Percentiles rank a stretch among this genome's conserved stretches.
These are phyloP conservation scores for Primulina huaijiensis DNA, from an alignment of 257 asterid genomes.

Conservation along the genomic window DNA sequence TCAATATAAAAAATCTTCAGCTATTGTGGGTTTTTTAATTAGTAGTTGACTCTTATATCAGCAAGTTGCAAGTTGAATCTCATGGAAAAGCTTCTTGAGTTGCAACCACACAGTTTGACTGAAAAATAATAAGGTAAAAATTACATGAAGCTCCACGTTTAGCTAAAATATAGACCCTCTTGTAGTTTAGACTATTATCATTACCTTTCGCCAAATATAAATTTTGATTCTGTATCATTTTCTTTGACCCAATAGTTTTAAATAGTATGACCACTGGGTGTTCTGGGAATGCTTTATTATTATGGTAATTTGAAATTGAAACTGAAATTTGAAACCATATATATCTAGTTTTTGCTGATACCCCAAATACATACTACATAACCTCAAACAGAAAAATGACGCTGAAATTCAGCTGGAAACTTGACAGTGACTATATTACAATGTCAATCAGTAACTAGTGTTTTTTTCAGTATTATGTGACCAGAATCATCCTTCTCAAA, in stretches of 20 bases:
- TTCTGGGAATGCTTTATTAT: no score
- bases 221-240: no score
- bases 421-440: background rate
- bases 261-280: no score
- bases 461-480: slow-evolving; percentile 44
- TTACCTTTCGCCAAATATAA: background rate
- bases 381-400: background rate
- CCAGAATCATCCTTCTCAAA: slow-evolving; percentile 71
- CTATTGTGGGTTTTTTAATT: no score
- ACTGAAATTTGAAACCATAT: background rate
- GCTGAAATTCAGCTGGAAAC: background rate
- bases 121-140: background rate
- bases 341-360: background rate
- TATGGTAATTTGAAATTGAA: background rate
- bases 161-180: background rate
- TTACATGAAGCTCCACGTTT: background rate
- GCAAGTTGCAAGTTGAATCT: slow-evolving; percentile 15
- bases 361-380: background rate
- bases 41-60: background rate
- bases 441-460: slow-evolving; percentile 30
- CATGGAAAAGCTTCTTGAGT: background rate
- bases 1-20: background rate
- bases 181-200: background rate
- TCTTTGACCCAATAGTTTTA: no score
- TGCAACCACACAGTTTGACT: slow-evolving; percentile 4